A percentile compares a stretch with the other conserved stretches of the same genome.
Evolutionary conservation across 2,329 filamentous ascomycete species (phyloP).

Genomic region (Penicillium concentricum): DNA sequence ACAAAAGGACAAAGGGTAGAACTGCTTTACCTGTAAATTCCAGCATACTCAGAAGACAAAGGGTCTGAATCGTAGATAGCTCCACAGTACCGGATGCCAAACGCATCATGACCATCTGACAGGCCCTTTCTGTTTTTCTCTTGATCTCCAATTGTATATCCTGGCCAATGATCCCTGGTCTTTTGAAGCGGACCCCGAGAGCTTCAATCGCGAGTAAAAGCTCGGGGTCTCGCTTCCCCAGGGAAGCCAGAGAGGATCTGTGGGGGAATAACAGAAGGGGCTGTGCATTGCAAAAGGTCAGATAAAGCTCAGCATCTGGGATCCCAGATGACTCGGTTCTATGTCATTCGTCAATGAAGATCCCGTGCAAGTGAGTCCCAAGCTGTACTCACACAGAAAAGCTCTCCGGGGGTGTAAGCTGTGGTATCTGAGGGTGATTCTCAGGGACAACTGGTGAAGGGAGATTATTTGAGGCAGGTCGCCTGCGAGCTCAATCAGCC

Average conservation of each 20-base stretch:
- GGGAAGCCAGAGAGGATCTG: constrained; percentile 13
- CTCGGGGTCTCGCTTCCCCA: constrained; percentile 25
- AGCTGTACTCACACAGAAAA: neutral
- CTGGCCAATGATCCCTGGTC: constrained; percentile 9
- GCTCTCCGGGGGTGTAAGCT: neutral
- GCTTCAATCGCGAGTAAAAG: constrained; percentile 32
- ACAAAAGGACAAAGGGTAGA: fast-evolving
- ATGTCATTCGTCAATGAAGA: neutral
- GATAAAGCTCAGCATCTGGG: constrained; percentile 25
- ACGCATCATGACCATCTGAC: constrained; percentile 27
- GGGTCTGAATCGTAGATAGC: constrained; percentile 34
- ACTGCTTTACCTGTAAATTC: constrained; percentile 30
- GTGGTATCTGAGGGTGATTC: neutral
- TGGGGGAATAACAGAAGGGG: constrained; percentile 32
- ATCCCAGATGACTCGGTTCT: neutral
- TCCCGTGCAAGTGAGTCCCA: fast-evolving
- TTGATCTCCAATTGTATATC: constrained; percentile 13
- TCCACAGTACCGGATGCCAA: constrained; percentile 31
- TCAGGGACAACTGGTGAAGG: neutral
- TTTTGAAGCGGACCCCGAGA: constrained; percentile 27
- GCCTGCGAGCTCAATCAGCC: neutral
- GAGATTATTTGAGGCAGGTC: neutral
- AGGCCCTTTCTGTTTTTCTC: constrained; percentile 19
- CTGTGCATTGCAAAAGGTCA: constrained; percentile 35
- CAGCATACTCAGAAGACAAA: constrained; percentile 33